These are phyloP conservation scores for Geoglossum glabrum DNA, from an alignment of 495 filamentous ascomycete species.

Conservation along the genomic window DNA sequence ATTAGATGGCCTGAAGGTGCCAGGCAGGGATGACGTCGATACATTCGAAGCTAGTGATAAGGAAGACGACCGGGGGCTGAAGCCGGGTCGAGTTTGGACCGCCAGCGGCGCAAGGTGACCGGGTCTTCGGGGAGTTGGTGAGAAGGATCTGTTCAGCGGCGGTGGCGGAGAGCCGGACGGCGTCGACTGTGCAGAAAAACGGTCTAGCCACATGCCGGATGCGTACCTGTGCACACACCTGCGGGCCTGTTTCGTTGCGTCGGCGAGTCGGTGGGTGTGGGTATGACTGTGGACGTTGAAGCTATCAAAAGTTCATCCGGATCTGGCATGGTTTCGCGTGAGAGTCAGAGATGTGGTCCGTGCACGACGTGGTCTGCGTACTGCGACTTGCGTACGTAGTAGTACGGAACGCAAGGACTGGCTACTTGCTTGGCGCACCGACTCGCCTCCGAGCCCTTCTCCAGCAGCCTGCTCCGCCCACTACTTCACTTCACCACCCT, in stretches of 20 bases:
- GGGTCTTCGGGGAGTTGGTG: slow-evolving; percentile 46
- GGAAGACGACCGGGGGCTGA: slow-evolving; percentile 43
- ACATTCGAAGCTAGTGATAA: slow-evolving; percentile 41
- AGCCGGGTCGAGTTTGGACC: slow-evolving; percentile 34
- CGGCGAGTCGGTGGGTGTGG: neutral
- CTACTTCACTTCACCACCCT: neutral
- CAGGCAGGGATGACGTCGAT: slow-evolving; percentile 52
- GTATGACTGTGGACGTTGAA: neutral
- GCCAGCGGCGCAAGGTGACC: slow-evolving; percentile 35
- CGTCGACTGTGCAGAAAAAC: slow-evolving; percentile 53
- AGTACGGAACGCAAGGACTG: neutral
- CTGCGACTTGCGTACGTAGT: too few relatives aligned
- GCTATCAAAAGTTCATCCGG: neutral
- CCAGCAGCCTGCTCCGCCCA: neutral
- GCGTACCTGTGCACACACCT: neutral
- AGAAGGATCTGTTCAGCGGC: slow-evolving; percentile 41
- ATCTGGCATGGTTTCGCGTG: neutral
- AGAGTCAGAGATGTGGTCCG: neutral
- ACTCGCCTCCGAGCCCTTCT: neutral
- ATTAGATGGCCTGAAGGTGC: slow-evolving; percentile 38
- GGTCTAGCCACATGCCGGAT: slow-evolving; percentile 63
- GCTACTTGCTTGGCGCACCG: neutral
- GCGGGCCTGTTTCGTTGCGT: neutral
- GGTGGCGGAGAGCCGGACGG: slow-evolving; percentile 37
- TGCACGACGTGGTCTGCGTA: neutral